Evolutionary conservation across 225 moss, liverwort and hornwort species (phyloP), one percentile per base, ranked within the genome.

Genomic region (Physcomitrellopsis africana): DNA sequence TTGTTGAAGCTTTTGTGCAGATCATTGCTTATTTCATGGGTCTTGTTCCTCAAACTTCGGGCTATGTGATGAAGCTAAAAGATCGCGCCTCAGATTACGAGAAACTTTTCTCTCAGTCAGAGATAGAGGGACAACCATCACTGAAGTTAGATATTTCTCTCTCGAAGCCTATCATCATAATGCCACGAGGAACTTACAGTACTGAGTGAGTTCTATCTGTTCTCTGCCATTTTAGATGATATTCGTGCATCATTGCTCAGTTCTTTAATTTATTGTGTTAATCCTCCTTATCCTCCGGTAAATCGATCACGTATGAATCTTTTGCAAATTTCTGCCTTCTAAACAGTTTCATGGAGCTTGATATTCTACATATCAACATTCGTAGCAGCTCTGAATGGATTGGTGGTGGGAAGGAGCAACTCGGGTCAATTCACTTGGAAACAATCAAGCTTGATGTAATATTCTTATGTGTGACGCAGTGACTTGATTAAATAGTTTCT

Each of bases 121-220:
- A 96, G 72, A 94, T 96, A 72, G 92, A 96, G 81, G 96, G 96
- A 77, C 90, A 91, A 61, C 96, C 96, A n/a, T 94, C 94, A 43
- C 73, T 96, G 81, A 96, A 92, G 82, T 82, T 96, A 80, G 86
- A 77, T 62, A 66, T 96, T 41, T 90, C 89, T 12, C 87, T 96
- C 29, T 84, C 67, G 72, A 96, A 92, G 72, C 96, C 96, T 58
- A 91, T 96, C 10, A 96, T 96, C 60, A 90, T 91, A 46, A 90
- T 96, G 96, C 96, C 96, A 76, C 91, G 94, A 70, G 92, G 89
- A 79, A 96, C 96, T 64, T 77, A 87, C 58, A 94, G 94, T 76
- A 79, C 70, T 17, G 96, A 96, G 96, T 96, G 77, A 81, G 83
- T 72, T 26, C 41, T 74, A 62, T 59, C 65, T 65, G 15, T 43